A percentile compares a stretch with the other conserved stretches of the same genome.
phyloP scores from a whole-genome alignment of 257 asterid genomes.

The Linderniella brevidens region DNA sequence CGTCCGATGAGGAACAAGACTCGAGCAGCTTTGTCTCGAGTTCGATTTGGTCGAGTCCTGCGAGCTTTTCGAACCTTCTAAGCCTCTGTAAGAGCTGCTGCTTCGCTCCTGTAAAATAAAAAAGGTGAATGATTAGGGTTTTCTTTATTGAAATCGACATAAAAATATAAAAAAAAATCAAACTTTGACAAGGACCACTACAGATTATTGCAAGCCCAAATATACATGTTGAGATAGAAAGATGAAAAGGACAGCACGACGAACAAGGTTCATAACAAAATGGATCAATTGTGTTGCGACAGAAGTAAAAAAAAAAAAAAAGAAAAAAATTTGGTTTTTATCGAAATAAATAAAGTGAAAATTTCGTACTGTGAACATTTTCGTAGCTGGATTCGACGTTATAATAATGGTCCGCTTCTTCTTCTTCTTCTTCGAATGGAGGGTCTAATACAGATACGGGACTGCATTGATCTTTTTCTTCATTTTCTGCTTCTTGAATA shows the following conservation, averaged over 20 bases:
- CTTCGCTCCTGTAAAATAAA: conserved; percentile 34
- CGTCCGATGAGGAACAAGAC: too few relatives aligned
- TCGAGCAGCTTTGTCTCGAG: conserved; percentile 40
- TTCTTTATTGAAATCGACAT: neutral
- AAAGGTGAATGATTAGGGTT: neutral
- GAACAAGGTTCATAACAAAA: too few relatives aligned
- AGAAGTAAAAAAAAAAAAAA: conserved; percentile 1
- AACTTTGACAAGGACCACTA: too few relatives aligned
- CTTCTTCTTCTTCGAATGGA: conserved; percentile 41
- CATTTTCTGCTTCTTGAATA: conserved; percentile 30
- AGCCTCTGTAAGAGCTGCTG: conserved; percentile 50
- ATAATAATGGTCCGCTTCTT: conserved; percentile 15
- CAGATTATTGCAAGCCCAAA: conserved; percentile 3
- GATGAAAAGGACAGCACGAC: too few relatives aligned
- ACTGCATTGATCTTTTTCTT: conserved; percentile 62
- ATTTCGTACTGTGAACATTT: conserved; percentile 43
- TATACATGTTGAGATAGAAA: too few relatives aligned
- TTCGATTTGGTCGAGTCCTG: conserved; percentile 54
- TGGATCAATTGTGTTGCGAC: neutral
- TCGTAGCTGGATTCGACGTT: conserved; percentile 37
- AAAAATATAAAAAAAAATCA: too few relatives aligned
- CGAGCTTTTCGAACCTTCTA: conserved; percentile 53
- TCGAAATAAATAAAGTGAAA: neutral
- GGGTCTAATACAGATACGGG: conserved; percentile 66
- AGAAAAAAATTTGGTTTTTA: neutral